Evolutionary conservation across 441 rosid species (phyloP).

Genomic region (Kokia cookei): DNA sequence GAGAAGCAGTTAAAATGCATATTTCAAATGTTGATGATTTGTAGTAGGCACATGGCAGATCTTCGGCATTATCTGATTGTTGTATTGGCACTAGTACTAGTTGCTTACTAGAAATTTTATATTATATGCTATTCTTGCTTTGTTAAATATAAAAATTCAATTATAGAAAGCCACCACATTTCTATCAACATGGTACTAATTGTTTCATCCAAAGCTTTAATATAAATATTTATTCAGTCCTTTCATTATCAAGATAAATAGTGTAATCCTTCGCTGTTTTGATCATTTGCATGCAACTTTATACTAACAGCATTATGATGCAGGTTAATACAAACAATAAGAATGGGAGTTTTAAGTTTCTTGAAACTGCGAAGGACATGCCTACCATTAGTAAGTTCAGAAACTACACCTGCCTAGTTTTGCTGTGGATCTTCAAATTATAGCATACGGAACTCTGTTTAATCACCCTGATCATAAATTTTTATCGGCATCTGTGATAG

Average conservation of each 20-base stretch:
- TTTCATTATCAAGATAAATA: background rate
- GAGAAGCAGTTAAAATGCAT: background rate
- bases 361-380: conserved; percentile 71
- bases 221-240: background rate
- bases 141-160: background rate
- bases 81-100: background rate
- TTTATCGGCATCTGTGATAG: background rate
- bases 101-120: background rate
- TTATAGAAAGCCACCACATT: background rate
- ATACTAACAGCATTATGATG: conserved; percentile 6
- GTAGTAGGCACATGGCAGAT: background rate
- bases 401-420: background rate
- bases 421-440: background rate
- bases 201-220: background rate
- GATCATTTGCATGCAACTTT: background rate
- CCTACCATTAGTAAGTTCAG: conserved; percentile 80
- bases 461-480: background rate
- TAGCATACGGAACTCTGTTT: background rate
- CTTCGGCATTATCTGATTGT: background rate
- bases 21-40: background rate
- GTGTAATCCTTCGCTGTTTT: background rate
- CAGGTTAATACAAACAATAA: conserved; percentile 48
- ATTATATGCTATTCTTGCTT: background rate
- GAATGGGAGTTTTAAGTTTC: conserved; percentile 66
- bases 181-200: background rate